Evolutionary conservation across 129 eudicot species (phyloP).

Genomic region (Chrysanthemum lavandulifolium): DNA sequence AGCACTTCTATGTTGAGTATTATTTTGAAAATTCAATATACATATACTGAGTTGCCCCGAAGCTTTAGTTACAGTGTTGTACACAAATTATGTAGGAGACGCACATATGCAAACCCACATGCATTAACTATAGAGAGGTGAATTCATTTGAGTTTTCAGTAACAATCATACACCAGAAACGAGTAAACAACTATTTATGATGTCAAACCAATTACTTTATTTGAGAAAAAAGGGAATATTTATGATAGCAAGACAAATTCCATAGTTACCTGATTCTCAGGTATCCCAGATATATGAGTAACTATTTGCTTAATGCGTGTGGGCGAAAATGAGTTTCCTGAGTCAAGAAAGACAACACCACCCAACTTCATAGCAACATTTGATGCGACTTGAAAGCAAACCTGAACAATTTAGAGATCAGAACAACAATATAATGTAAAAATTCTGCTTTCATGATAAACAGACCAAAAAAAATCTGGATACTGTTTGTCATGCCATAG

Average conservation of each 20-base stretch:
- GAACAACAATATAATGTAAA: neutral
- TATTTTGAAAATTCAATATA: neutral
- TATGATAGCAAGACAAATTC: neutral
- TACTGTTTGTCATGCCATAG: neutral
- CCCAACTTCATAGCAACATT: conserved; percentile 55
- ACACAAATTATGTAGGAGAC: too few species aligned
- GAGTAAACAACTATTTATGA: neutral
- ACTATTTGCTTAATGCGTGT: conserved; percentile 54
- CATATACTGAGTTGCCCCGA: neutral
- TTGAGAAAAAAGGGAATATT: neutral
- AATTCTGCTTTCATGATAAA: too few species aligned
- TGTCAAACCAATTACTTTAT: neutral
- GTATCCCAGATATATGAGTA: conserved; percentile 42
- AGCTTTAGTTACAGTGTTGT: too few species aligned
- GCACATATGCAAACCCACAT: too few species aligned
- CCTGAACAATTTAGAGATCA: conserved; percentile 29
- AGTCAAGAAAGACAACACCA: conserved; percentile 55
- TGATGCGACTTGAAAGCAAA: conserved; percentile 79
- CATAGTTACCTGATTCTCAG: conserved; percentile 36
- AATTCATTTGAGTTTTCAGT: too few species aligned
- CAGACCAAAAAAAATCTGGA: too few species aligned
- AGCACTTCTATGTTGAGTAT: neutral
- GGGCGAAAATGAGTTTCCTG: conserved; percentile 85
- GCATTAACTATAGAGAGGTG: too few species aligned
- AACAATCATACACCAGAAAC: neutral